Evolutionary conservation across 2,329 filamentous ascomycete genomes (phyloP), one percentile per base, ranked within the genome.

Genomic region (Aspergillus candidus): DNA sequence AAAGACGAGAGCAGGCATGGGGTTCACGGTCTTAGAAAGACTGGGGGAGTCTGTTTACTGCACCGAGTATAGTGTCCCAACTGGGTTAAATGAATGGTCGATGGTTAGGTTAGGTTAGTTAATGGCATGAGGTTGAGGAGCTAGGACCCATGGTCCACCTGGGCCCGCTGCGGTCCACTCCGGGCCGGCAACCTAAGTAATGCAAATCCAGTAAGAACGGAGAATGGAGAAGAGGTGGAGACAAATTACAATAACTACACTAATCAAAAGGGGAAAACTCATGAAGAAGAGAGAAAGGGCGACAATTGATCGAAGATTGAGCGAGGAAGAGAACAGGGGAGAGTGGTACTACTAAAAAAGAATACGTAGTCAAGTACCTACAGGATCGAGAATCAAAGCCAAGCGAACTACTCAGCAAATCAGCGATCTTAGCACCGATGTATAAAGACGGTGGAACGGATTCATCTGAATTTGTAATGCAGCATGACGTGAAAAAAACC

Each of bases 81-180:
- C 6, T 27, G 22, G 22, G 22, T 27, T 27, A 8, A 8, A 27
- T 27, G 22, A 27, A 27, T 27, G 22, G 4, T 27, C 3, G 10
- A 27, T 27, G 33, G 37, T 41, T 41, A 39, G 35, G 42, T 46
- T 35, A 30, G 11, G n/a, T 15, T 27, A 18, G n/a, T 30, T 30
- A 7, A 29, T 32, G 47, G 47, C 47, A 47, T 46, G 45, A 51
- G 48, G 45, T 41, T 36, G 30, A 42, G 41, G 46, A 54, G 51
- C 51, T 55, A 47, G 45, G 50, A 51, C 53, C 53, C 49, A 48
- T 52, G 35, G 51, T 46, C 49, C 52, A 50, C 53, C 52, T 44
- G 45, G 51, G 48, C 53, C 52, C 52, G 47, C 51, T 40, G 54
- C 52, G 52, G 50, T 55, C 54, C 54, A 56, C 52, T 53, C 54